phyloP scores from a whole-genome alignment of 192 early-diverging fungal species.

The Diversispora epigaea region DNA sequence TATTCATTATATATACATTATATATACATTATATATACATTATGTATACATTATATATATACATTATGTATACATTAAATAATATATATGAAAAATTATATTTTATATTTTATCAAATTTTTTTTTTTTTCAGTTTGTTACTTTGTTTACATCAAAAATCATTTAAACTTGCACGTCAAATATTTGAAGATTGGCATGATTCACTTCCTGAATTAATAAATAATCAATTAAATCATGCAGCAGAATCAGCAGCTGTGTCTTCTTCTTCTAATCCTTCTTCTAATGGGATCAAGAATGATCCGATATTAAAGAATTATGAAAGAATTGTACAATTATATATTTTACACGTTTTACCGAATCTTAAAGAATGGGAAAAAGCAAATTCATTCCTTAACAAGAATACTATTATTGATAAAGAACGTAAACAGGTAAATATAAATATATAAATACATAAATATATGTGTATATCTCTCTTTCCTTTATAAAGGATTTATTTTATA shows the following conservation, averaged over 20 bases:
- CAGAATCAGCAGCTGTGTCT: too few species aligned
- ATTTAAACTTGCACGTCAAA: neutral
- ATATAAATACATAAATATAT: neutral
- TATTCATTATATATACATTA: neutral
- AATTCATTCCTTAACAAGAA: slow-evolving; percentile 41
- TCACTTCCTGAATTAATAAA: slow-evolving; percentile 9
- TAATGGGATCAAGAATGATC: slow-evolving; percentile 31
- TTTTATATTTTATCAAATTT: neutral
- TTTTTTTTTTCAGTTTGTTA: neutral
- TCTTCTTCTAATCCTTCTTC: neutral
- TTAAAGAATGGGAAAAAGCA: slow-evolving; percentile 44
- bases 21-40: neutral
- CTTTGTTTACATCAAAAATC: slow-evolving; percentile 28
- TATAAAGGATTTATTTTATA: too few species aligned
- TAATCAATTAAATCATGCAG: neutral
- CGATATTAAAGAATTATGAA: slow-evolving; percentile 45
- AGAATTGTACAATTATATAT: slow-evolving; percentile 43
- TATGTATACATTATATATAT: neutral
- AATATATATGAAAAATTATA: too few species aligned
- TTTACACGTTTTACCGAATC: slow-evolving; percentile 42
- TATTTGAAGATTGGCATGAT: slow-evolving; percentile 24
- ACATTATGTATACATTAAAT: neutral
- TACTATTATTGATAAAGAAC: slow-evolving; percentile 34
- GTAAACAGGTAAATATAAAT: slow-evolving; percentile 36
- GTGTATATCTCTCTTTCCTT: too few species aligned